phyloP scores from a whole-genome alignment of 257 asterid species.

The Leptodermis oblonga region DNA sequence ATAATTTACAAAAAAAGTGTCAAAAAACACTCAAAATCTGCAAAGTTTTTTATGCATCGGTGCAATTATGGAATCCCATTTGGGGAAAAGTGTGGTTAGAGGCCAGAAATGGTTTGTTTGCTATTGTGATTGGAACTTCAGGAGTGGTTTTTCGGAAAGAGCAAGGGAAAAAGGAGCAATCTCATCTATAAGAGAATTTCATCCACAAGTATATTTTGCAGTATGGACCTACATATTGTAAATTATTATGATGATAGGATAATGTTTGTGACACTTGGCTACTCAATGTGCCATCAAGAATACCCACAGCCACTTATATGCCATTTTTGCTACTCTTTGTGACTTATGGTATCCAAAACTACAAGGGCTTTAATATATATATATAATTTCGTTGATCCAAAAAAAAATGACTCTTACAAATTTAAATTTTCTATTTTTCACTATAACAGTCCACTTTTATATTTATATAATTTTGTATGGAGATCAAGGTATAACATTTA shows the following conservation, averaged over 20 bases:
- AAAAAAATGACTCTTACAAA: too few relatives aligned
- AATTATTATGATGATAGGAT: conserved; percentile 75
- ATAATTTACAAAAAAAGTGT: too few relatives aligned
- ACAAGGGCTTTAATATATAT: neutral
- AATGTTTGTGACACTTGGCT: conserved; percentile 37
- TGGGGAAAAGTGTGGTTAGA: conserved; percentile 5
- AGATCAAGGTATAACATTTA: too few relatives aligned
- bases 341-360: neutral
- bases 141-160: neutral
- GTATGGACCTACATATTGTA: conserved; percentile 30
- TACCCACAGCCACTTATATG: conserved; percentile 25
- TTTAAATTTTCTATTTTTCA: too few relatives aligned
- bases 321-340: neutral
- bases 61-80: neutral
- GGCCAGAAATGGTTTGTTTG: neutral
- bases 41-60: neutral
- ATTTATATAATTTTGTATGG: too few relatives aligned
- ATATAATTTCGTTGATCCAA: too few relatives aligned
- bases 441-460: too few relatives aligned
- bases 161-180: neutral
- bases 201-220: conserved; percentile 34
- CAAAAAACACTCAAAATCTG: neutral
- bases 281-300: conserved; percentile 15
- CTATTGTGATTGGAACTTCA: too few relatives aligned
- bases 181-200: conserved; percentile 19